Base-by-base conservation (phyloP, 2,329 filamentous ascomycete genomes). In the Didymella keratinophila region DNA sequence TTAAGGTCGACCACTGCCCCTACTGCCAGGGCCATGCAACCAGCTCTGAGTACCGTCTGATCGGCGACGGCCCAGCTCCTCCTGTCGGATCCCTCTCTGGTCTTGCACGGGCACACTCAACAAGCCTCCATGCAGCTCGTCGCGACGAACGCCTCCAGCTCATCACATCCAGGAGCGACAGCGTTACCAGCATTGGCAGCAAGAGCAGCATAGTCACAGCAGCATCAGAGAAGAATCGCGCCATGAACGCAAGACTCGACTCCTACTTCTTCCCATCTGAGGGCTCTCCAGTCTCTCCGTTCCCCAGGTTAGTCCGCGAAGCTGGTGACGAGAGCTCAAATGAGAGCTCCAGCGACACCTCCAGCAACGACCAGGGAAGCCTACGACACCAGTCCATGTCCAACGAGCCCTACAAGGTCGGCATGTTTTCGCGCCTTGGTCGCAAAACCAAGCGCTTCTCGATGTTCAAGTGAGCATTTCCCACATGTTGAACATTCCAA, bases 1-100 rank as follows among this genome's bases (percentile, higher is more conserved):
- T 76, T 61, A 79, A 80, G 61, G 77, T 75, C 59, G 75, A 79
- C 47, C 74, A 74, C 63, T 83, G 81, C 64, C 81, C 81, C 11
- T 83, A 79, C 76, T 83, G 81, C 69, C 67, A 72, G 41, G 72
- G 72, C 36, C 70, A 76, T 50, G 71, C 80, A 44, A 72, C 76
- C 53, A 68, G 66, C 53, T 75, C 78, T n/a, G 81, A 81, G 32
- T 81, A 82, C 67, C 72, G 78, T 32, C 76, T 82, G 46, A 79
- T 82, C 44, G 76, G 76, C 53, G 74, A 76, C 49, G 76, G 76
- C 48, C 72, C 71, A 52, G 71, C 71, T 45, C 76, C 76, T 39
- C 67, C 74, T 27, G 66, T 77, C n/a, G 80, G 80, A 60, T 69
- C 68, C 23, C 65, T 70, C 10, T 70, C 68, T 56, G 78, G 77